Base-by-base conservation (phyloP, 169 alveolate species). In the Cryptosporidium parvum region DNA sequence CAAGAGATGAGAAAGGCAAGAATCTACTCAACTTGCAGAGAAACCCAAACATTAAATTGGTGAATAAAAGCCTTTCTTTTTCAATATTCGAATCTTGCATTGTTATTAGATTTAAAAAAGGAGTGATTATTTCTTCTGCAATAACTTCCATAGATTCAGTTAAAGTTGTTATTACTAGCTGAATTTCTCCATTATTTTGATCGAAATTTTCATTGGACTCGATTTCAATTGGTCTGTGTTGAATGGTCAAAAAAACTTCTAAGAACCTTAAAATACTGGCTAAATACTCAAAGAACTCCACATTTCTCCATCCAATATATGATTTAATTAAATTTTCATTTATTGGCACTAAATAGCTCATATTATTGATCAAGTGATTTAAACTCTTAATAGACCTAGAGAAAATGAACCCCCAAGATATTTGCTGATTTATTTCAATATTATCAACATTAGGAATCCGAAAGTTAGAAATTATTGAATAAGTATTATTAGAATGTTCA, bases 351-450 rank as follows among this genome's bases (percentile, higher is more conserved):
- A n/a, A 65, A 9, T 52, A 21, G 16, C 52, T 23, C 35, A 73
- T 26, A 9, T 4, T 53, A 35, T 16, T 56, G 4, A 33, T 73
- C 18, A 73, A 33, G 10, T 58, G 31, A 10, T 31, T 29, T 23
- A 73, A 21, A 52, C 44, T 59, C n/a, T 58, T 52, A 23, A 73
- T 37, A 26, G 86, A 73, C 4, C 51, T 26, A 31, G 59, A 58
- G 51, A 26, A 53, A 16, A 73, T 18, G 7, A 29, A 73, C 2
- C 86, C 86, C 86, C 86, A 73, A 58, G 69, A 37, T 5, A 73
- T 31, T 56, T 59, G 21, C 33, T 73, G 23, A 10, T 29, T 4
- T 2, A 14, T 33, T n/a, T 56, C 33, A 31, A 1, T 14, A 18
- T 31, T 29, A 7, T 33, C 58, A n/a, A 26, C 1, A 53, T 53